Evolutionary conservation across 495 filamentous ascomycete genomes (phyloP), one percentile per base, ranked within the genome.

Genomic region (Penicillium verhagenii): DNA sequence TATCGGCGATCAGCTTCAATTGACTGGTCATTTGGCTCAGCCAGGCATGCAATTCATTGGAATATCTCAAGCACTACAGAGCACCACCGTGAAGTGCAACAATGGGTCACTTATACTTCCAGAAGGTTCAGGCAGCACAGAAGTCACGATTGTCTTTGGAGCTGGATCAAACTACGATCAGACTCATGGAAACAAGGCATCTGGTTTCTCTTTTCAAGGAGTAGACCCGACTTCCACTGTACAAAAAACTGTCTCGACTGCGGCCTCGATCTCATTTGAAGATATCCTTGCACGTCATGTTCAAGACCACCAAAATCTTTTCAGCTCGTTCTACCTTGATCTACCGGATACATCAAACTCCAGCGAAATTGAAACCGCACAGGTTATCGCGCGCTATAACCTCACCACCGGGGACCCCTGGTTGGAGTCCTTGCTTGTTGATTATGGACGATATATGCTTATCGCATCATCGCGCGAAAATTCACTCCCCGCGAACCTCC

Each of bases 81-180:
- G 47, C 18, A 14, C 45, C 59, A 24, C 44, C 45, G 10, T 64
- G 60, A 16, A 47, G 65, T 16, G 52, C 18, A 54, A 50, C 3
- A 42, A 16, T 35, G 53, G n/a, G 14, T 43, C 39, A 68, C 55
- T 50, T 25, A 18, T 29, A 6, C 16, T 47, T 1, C 49, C 50
- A 19, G 24, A 46, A 9, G 1, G 21, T 9, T 29, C 46, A 1
- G 37, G 19, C 4, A 18, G 13, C 19, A 54, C 25, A 8, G 33
- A 5, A 18, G n/a, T 45, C 2, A 43, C 57, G 28, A 52, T 81
- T 23, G 53, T 81, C 4, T 47, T 81, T 9, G 70, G 64, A 19
- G 72, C 72, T 7, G 71, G 67, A 10, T 79, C 79, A 1, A 68
- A 81, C 56, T 82, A 77, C 37, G 73, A 79, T 33, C 45, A 67